Evolutionary conservation across 345 rosid species (phyloP).

Genomic region (Populus alba): DNA sequence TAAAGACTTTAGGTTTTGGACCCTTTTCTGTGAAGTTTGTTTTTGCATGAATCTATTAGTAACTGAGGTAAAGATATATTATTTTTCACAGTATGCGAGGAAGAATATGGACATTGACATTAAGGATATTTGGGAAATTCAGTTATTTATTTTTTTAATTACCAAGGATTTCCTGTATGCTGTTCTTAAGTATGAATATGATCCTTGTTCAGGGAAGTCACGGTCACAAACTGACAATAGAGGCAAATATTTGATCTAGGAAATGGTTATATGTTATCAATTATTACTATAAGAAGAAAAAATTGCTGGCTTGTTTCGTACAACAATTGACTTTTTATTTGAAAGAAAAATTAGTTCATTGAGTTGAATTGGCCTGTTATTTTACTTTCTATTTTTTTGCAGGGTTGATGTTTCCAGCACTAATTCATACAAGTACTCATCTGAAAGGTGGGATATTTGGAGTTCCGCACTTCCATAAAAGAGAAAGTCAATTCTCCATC

Average conservation of each 20-base stretch:
- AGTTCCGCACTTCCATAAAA: slow-evolving; percentile 31
- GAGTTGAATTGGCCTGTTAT: slow-evolving; percentile 7
- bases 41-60: not conserved
- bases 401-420: slow-evolving; percentile 39
- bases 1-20: not conserved
- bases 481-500: slow-evolving; percentile 17
- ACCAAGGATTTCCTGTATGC: not conserved
- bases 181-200: not conserved
- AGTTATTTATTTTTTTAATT: not conserved
- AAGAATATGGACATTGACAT: not conserved
- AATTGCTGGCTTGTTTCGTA: not conserved
- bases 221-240: not conserved
- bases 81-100: not conserved
- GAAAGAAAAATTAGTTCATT: not conserved
- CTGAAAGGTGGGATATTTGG: slow-evolving; percentile 32
- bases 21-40: not conserved
- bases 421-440: slow-evolving; percentile 10
- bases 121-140: not conserved
- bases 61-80: not conserved
- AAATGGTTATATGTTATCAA: not conserved
- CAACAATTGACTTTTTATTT: not conserved
- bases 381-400: not conserved
- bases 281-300: not conserved
- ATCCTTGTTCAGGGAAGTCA: not conserved
- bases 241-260: not conserved